These are phyloP conservation scores for Eucalyptus tenuipes DNA, from an alignment of 345 rosid species.

Conservation along the genomic window DNA sequence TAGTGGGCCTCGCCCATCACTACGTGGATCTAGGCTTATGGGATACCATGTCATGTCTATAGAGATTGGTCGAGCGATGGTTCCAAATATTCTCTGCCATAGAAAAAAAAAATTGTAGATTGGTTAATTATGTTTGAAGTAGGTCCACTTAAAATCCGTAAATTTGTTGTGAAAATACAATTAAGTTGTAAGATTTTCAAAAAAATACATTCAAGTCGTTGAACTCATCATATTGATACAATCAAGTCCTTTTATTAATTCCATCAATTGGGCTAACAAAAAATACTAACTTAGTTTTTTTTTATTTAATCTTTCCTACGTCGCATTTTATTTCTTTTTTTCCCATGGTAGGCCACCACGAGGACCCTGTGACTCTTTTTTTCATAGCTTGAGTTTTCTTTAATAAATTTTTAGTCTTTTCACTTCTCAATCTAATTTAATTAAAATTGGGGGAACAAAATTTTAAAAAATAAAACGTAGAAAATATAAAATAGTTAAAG, in stretches of 20 bases:
- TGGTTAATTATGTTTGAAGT: background rate
- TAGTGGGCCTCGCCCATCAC: background rate
- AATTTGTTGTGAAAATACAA: background rate
- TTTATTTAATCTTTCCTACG: background rate
- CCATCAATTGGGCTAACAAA: rapidly evolving
- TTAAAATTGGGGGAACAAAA: background rate
- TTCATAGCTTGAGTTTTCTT: background rate
- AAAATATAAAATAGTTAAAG: background rate
- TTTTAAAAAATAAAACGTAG: rapidly evolving
- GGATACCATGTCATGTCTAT: background rate
- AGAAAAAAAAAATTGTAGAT: background rate
- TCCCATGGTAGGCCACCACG: background rate
- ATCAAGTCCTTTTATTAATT: background rate
- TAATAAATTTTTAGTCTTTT: background rate
- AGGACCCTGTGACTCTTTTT: background rate
- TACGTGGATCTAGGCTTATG: background rate
- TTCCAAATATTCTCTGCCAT: background rate
- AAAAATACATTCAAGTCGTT: background rate
- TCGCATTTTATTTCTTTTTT: background rate
- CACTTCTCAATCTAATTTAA: too few species aligned
- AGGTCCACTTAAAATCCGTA: too few species aligned
- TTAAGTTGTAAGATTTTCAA: background rate
- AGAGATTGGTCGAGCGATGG: rapidly evolving
- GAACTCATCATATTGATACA: background rate
- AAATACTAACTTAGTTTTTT: background rate